Percentiles rank a stretch among this genome's conserved stretches.
phyloP scores from a whole-genome alignment of 192 early-diverging fungal species.

The Coemansia sp. region DNA sequence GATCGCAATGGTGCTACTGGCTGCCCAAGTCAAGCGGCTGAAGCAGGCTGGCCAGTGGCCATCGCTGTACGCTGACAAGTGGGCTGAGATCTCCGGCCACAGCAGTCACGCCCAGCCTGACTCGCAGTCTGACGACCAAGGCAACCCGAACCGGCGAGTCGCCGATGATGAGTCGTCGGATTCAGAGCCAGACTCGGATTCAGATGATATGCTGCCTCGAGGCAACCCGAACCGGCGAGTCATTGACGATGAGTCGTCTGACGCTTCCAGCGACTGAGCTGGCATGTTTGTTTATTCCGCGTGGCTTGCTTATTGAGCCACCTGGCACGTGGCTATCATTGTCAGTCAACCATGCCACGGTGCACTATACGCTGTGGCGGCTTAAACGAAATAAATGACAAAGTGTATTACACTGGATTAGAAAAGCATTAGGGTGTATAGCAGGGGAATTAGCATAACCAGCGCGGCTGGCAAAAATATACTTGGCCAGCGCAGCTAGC shows the following conservation, averaged over 20 bases:
- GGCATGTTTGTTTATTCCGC: neutral
- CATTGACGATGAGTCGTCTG: constrained; percentile 2
- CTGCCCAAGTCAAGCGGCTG: constrained; percentile 71
- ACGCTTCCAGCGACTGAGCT: neutral
- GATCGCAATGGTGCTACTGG: constrained; percentile 71
- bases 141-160: constrained; percentile 17
- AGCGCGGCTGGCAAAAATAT: neutral
- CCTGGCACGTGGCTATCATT: neutral
- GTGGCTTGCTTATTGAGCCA: neutral
- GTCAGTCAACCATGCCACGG: neutral
- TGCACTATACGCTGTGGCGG: neutral
- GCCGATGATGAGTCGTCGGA: neutral
- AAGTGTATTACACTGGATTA: neutral
- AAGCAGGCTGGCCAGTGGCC: constrained; percentile 48
- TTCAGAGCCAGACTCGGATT: neutral
- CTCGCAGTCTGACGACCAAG: neutral
- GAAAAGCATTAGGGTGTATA: neutral
- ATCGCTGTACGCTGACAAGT: constrained; percentile 24
- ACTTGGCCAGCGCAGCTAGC: neutral
- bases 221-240: constrained; percentile 19
- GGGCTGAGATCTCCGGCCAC: constrained; percentile 17
- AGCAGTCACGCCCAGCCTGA: neutral
- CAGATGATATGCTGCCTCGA: constrained; percentile 4
- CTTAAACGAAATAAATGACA: neutral
- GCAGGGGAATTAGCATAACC: neutral